Conservation (phyloP, 2,329 filamentous ascomycete genomes). For the Colletotrichum scovillei region DNA sequence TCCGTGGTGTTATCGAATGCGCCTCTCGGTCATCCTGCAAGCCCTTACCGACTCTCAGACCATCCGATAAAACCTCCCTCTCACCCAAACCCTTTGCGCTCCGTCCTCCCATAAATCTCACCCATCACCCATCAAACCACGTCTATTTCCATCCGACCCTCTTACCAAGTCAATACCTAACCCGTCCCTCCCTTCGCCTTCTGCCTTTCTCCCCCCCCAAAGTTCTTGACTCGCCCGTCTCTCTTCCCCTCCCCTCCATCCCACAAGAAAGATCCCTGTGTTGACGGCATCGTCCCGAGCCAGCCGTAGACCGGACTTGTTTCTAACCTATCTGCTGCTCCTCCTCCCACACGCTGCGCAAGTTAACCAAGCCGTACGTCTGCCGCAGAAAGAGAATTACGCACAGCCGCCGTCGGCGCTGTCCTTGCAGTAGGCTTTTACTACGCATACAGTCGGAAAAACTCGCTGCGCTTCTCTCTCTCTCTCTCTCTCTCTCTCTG, state of each 20-base stretch:
- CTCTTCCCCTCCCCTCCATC: not conserved
- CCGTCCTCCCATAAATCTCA: not conserved
- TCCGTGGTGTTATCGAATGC: not conserved
- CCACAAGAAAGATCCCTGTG: not conserved
- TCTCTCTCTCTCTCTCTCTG: not conserved
- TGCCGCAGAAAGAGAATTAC: not conserved
- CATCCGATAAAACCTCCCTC: slow-evolving; percentile 5
- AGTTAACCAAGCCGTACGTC: not conserved
- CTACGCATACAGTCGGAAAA: not conserved
- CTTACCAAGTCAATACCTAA: not conserved
- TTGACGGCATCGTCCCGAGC: not conserved
- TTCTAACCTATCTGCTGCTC: not conserved
- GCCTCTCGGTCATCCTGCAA: not conserved
- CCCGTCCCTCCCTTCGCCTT: not conserved
- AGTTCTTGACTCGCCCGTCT: not conserved
- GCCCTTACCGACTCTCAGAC: slow-evolving; percentile 19
- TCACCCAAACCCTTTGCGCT: slow-evolving; percentile 1
- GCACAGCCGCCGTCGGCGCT: not conserved
- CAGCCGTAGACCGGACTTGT: not conserved
- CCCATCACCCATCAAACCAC: slow-evolving; percentile 6
- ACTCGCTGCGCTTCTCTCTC: not conserved
- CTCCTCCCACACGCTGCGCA: not conserved
- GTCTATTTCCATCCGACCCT: not conserved
- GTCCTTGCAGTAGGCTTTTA: not conserved
- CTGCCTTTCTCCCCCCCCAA: not conserved